phyloP scores from a whole-genome alignment of 1,284 basidiomycete species.

The Wolfiporia cocos region DNA sequence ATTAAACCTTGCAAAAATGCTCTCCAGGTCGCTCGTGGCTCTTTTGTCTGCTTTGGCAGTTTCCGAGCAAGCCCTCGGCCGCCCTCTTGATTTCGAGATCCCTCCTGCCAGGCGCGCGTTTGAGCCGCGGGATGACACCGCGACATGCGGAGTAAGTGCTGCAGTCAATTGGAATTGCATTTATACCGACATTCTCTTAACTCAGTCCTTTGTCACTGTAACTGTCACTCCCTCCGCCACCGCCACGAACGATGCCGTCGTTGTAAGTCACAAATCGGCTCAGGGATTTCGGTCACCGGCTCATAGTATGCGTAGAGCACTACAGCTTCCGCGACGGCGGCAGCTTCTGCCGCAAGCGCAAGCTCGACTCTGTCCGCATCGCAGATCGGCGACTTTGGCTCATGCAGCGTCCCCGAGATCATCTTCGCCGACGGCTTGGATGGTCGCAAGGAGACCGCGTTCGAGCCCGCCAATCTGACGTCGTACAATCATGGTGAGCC shows the following conservation, averaged over 20 bases:
- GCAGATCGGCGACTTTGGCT: constrained; percentile 35
- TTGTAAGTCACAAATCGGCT: no score
- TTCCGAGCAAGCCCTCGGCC: constrained; percentile 1
- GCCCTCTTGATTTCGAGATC: neutral
- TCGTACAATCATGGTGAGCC: neutral
- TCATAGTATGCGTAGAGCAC: constrained; percentile 5
- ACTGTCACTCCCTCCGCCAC: neutral
- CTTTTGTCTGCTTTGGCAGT: neutral
- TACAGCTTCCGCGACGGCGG: constrained; percentile 14
- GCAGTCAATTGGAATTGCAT: neutral
- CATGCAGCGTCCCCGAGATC: constrained; percentile 44
- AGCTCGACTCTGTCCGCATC: constrained; percentile 16
- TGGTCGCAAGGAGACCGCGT: constrained; percentile 45
- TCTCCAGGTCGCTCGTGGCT: constrained; percentile 1
- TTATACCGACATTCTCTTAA: neutral
- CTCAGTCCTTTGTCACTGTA: constrained; percentile 1
- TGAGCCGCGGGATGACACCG: neutral
- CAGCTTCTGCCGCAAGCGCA: constrained; percentile 13
- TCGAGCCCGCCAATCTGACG: constrained; percentile 31
- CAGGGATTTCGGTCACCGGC: neutral
- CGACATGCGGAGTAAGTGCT: neutral
- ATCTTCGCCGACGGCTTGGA: constrained; percentile 48
- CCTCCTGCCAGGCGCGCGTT: neutral
- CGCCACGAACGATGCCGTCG: neutral
- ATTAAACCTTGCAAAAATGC: neutral